phyloP scores from a whole-genome alignment of 2,329 filamentous ascomycete genomes.

The Colletotrichum agaves region DNA sequence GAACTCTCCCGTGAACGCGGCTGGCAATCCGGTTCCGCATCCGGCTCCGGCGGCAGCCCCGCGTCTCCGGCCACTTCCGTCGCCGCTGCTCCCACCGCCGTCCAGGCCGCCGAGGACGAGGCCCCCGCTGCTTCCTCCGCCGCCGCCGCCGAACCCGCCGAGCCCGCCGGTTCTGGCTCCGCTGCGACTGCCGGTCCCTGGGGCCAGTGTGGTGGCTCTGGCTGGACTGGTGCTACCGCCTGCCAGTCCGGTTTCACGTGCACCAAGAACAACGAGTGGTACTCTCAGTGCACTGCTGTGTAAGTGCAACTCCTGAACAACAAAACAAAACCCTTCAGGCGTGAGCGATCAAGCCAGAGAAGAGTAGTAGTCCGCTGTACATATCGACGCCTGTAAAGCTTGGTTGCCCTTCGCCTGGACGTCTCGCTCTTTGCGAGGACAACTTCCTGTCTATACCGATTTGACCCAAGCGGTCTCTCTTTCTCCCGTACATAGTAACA shows the following conservation, averaged over 20 bases:
- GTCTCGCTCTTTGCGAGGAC: not conserved
- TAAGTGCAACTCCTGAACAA: not conserved
- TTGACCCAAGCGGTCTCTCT: slow-evolving; percentile 11
- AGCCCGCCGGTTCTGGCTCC: slow-evolving; percentile 16
- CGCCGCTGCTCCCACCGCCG: not conserved
- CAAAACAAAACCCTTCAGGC: not conserved
- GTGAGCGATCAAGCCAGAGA: not conserved
- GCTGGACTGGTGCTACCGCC: slow-evolving; percentile 41
- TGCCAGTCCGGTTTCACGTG: slow-evolving; percentile 43
- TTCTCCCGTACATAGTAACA: slow-evolving; percentile 22
- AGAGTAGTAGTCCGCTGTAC: slow-evolving; percentile 1
- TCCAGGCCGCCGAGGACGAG: slow-evolving; percentile 1
- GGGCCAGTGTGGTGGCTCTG: slow-evolving; percentile 44
- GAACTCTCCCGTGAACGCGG: slow-evolving; percentile 45
- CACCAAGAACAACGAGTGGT: slow-evolving; percentile 43
- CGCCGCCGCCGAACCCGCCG: slow-evolving; percentile 6
- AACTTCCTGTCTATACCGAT: slow-evolving; percentile 24
- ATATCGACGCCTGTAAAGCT: not conserved
- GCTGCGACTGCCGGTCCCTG: slow-evolving; percentile 29
- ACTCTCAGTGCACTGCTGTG: slow-evolving; percentile 42
- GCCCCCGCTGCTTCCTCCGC: not conserved
- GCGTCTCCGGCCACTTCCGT: not conserved
- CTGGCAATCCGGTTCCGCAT: slow-evolving; percentile 40
- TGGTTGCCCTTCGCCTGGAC: not conserved
- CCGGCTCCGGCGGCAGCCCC: slow-evolving; percentile 13